Conservation (phyloP, 2,329 filamentous ascomycete genomes). For the Trichoderma breve region DNA sequence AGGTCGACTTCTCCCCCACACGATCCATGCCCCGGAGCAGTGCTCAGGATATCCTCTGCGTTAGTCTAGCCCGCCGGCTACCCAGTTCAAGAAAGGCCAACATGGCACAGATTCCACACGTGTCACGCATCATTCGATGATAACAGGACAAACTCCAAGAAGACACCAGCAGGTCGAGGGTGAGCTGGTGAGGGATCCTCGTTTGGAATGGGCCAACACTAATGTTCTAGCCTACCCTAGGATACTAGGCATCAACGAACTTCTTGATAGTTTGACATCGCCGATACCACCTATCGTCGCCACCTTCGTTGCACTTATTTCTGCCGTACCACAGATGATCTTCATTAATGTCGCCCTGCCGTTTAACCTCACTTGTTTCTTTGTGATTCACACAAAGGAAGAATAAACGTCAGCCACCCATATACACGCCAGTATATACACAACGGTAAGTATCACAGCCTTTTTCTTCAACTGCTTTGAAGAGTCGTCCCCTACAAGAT, state of each 20-base stretch:
- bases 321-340: neutral
- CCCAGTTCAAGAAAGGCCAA: neutral
- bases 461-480: neutral
- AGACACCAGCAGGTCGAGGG: neutral
- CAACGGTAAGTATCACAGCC: neutral
- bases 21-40: neutral
- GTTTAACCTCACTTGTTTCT: neutral
- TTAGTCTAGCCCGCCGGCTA: neutral
- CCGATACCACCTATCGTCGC: neutral
- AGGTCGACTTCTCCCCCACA: neutral
- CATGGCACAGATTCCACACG: neutral
- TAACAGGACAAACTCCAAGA: neutral
- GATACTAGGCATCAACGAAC: neutral
- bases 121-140: neutral
- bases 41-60: neutral
- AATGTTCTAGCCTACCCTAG: neutral
- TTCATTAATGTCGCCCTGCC: neutral
- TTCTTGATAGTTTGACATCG: neutral
- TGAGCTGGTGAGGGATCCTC: neutral
- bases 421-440: neutral
- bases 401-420: neutral
- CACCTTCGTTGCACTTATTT: neutral
- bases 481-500: neutral
- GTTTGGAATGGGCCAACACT: neutral
- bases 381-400: neutral